Conservation (phyloP, 2,329 filamentous ascomycete genomes). For the Coleophoma cylindrospora region DNA sequence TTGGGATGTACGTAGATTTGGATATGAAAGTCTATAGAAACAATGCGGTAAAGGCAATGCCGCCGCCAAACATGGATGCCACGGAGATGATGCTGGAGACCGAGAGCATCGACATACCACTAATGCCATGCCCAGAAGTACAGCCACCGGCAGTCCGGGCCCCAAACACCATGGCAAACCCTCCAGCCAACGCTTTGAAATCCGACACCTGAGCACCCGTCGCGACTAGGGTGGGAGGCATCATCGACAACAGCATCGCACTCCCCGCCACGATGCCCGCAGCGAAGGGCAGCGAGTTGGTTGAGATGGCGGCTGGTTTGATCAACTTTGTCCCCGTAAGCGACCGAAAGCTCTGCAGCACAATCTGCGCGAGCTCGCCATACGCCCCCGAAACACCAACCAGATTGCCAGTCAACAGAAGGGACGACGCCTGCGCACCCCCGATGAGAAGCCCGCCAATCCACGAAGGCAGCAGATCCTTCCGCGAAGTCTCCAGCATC, state of each 20-base stretch:
- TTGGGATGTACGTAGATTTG: too few relatives aligned
- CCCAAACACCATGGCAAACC: conserved; percentile 53
- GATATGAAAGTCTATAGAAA: too few relatives aligned
- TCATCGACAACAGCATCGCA: conserved; percentile 28
- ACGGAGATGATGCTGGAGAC: conserved; percentile 59
- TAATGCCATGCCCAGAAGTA: conserved; percentile 65
- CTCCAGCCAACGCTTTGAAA: conserved; percentile 43
- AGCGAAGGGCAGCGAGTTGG: conserved; percentile 40
- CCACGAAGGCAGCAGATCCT: conserved; percentile 31
- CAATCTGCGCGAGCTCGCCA: conserved; percentile 52
- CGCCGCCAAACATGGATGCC: conserved; percentile 49
- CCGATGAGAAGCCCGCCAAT: conserved; percentile 55
- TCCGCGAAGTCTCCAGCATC: not conserved
- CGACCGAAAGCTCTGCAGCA: conserved; percentile 37
- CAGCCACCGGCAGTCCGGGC: conserved; percentile 61
- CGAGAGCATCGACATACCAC: conserved; percentile 58
- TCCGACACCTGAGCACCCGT: conserved; percentile 27
- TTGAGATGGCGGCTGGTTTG: not conserved
- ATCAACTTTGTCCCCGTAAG: not conserved
- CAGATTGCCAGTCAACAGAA: conserved; percentile 45
- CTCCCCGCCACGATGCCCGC: conserved; percentile 44
- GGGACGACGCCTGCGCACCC: conserved; percentile 49
- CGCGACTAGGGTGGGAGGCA: conserved; percentile 26
- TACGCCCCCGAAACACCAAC: conserved; percentile 58
- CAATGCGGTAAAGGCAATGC: conserved; percentile 26